phyloP scores from a whole-genome alignment of 2,329 filamentous ascomycete species.

The Ramularia collo-cygni region DNA sequence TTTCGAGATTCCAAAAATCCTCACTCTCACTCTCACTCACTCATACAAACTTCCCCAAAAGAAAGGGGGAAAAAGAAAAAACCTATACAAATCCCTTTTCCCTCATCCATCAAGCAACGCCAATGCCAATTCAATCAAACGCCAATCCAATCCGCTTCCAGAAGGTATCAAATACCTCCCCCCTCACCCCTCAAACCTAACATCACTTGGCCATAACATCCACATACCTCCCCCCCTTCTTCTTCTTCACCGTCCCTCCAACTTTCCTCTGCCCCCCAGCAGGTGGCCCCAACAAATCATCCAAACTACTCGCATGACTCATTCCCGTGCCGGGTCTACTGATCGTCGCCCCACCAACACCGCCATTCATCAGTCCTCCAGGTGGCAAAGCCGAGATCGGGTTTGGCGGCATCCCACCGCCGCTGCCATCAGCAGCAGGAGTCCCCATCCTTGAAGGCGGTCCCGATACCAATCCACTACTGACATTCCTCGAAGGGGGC shows the following conservation, averaged over 20 bases:
- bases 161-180: background rate
- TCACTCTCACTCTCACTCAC: no score
- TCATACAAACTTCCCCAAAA: no score
- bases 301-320: slow-evolving; percentile 89
- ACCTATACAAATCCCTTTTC: no score
- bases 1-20: no score
- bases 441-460: slow-evolving; percentile 27
- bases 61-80: no score
- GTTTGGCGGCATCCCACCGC: slow-evolving; percentile 4
- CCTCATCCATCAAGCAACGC: no score
- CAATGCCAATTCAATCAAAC: no score
- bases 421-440: slow-evolving; percentile 20
- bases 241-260: slow-evolving; percentile 50
- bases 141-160: no score
- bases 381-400: slow-evolving; percentile 19
- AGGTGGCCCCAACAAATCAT: slow-evolving; percentile 77
- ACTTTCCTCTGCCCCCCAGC: slow-evolving; percentile 53
- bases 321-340: slow-evolving; percentile 71
- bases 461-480: slow-evolving; percentile 12
- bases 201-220: slow-evolving; percentile 81
- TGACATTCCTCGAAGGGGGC: background rate
- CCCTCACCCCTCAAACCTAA: slow-evolving; percentile 1
- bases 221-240: slow-evolving; percentile 83
- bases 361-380: slow-evolving; percentile 7
- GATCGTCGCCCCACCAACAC: slow-evolving; percentile 34